Conservation (phyloP, 2,329 filamentous ascomycete genomes). For the Arthrobotrys musiformis region DNA sequence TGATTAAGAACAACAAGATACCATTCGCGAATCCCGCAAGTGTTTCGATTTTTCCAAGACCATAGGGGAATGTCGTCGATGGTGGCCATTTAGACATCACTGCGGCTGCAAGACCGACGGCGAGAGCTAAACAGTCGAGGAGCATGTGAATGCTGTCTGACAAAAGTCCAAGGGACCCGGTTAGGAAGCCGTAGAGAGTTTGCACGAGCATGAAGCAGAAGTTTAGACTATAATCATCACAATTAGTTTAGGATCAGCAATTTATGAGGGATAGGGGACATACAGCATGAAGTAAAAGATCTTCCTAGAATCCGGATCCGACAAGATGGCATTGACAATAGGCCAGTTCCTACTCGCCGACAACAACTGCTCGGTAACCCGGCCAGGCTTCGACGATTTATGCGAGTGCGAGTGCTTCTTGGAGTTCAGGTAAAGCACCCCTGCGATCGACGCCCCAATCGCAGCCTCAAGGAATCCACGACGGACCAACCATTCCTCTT, state of each 20-base stretch:
- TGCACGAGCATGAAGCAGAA: constrained; percentile 95
- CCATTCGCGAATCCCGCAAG: constrained; percentile 96
- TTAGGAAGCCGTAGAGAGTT: constrained; percentile 91
- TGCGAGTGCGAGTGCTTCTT: neutral
- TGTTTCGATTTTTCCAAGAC: constrained; percentile 96
- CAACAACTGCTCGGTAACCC: constrained; percentile 79
- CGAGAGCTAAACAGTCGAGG: constrained; percentile 92
- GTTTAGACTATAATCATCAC: constrained; percentile 74
- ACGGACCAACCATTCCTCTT: constrained; percentile 34
- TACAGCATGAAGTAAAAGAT: constrained; percentile 98
- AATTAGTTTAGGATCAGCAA: constrained; percentile 34
- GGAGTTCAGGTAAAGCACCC: constrained; percentile 18
- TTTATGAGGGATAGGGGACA: constrained; percentile 59
- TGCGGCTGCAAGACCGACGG: constrained; percentile 88
- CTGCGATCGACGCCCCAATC: constrained; percentile 22
- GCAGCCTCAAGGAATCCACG: constrained; percentile 36
- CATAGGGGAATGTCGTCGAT: constrained; percentile 88
- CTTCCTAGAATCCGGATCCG: constrained; percentile 89
- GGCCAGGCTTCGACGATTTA: neutral
- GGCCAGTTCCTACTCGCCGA: constrained; percentile 76
- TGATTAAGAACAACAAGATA: constrained; percentile 93
- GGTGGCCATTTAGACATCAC: constrained; percentile 98
- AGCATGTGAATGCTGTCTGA: constrained; percentile 99
- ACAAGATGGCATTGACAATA: constrained; percentile 83
- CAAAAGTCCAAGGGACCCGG: constrained; percentile 91